A percentile compares a stretch with the other conserved stretches of the same genome.
phyloP scores from a whole-genome alignment of 768 basidiomycete genomes.

The Mycena latifolia region DNA sequence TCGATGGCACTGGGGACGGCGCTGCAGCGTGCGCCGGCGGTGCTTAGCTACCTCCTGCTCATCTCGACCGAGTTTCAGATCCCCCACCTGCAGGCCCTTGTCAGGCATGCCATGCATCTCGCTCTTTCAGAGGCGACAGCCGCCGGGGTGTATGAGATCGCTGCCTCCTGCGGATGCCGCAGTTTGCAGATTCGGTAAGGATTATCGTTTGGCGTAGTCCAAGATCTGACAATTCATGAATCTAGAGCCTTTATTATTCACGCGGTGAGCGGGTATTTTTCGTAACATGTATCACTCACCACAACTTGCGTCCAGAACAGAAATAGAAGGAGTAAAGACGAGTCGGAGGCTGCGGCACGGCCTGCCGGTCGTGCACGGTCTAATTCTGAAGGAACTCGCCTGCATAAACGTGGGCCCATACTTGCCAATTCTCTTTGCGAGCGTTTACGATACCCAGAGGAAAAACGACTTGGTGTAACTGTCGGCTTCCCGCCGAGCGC shows the following conservation, averaged over 20 bases:
- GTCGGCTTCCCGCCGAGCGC: slow-evolving; percentile 10
- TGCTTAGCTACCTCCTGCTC: slow-evolving; percentile 35
- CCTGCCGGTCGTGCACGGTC: slow-evolving; percentile 22
- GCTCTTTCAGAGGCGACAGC: slow-evolving; percentile 26
- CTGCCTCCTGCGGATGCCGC: slow-evolving; percentile 32
- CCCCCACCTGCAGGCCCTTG: slow-evolving; percentile 27
- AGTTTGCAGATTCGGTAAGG: slow-evolving; percentile 33
- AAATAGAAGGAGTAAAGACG: background rate
- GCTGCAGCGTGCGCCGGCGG: slow-evolving; percentile 34
- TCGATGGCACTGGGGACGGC: slow-evolving; percentile 30
- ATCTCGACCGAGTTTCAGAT: slow-evolving; percentile 32
- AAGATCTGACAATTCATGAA: background rate
- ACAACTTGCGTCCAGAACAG: slow-evolving; percentile 1
- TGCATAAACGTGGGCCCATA: slow-evolving; percentile 11
- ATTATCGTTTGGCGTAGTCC: background rate
- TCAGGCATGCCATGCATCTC: slow-evolving; percentile 36
- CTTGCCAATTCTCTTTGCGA: background rate
- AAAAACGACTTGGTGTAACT: background rate
- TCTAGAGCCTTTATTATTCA: slow-evolving; percentile 20
- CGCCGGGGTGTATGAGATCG: slow-evolving; percentile 33
- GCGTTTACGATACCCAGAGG: background rate
- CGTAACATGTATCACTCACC: background rate
- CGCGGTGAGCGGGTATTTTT: slow-evolving; percentile 1
- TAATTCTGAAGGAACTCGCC: slow-evolving; percentile 25
- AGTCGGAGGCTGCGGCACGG: background rate